Base-by-base conservation (phyloP, 2,329 filamentous ascomycete species). In the Aureobasidium sp. region DNA sequence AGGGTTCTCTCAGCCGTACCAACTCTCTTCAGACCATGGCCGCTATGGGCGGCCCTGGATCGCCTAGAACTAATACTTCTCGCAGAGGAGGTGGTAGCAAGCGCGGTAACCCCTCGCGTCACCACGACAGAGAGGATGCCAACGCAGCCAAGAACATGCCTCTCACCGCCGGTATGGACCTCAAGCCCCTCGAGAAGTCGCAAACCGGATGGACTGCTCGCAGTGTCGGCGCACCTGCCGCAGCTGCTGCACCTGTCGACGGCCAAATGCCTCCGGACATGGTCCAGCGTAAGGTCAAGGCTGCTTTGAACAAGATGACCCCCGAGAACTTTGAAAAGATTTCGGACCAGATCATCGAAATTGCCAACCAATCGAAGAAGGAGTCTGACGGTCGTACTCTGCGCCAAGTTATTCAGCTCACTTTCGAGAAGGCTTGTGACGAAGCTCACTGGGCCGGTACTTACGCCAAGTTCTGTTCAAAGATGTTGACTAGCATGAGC, bases 201-300 rank as follows among this genome's bases (percentile, higher is more conserved):
- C 68, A 83, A n/a, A 83, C 78, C 62, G 93, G 94, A 57, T 99
- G 94, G 94, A 96, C 96, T 79, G 90, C 94, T 29, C 86, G 81
- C 60, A 94, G 88, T 69, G 65, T 95, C 57, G 77, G 75, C 67
- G 73, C 76, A 41, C 73, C 76, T 62, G 71, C 77, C 64, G 76
- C 80, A 62, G 76, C 79, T 66, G 74, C 67, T 39, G 68, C 66
- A 36, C 75, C 78, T 68, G 78, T 72, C 59, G 69, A 77, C 62
- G 79, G 79, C 56, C 82, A 90, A 69, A 84, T 97, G 78, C 86
- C 95, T 67, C 93, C 94, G 27, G 90, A 93, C 70, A 86, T 94
- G 81, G 94, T 99, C 63, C 94, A 99, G 80, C 88, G 93, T 69
- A 99, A 99, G 87, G 94, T 99, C 74, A 99, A 99, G 87, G 89